phyloP scores from a whole-genome alignment of 495 filamentous ascomycete species.

The Gamarada debralockiae region DNA sequence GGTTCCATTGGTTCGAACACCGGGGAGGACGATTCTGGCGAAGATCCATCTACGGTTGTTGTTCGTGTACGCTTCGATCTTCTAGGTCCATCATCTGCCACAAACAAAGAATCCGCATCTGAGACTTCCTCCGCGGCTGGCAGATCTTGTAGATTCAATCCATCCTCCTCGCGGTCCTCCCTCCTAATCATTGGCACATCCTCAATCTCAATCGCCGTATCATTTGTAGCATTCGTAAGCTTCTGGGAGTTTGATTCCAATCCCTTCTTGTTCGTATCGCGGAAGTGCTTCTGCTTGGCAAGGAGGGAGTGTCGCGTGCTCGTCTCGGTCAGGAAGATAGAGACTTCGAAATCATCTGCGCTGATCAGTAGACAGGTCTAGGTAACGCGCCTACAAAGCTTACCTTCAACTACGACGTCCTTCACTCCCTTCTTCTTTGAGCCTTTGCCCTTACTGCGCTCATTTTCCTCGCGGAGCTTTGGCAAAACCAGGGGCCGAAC shows the following conservation, averaged over 20 bases:
- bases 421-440: constrained; percentile 69
- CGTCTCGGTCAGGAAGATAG: constrained; percentile 86
- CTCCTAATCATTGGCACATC: constrained; percentile 31
- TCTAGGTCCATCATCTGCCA: constrained; percentile 23
- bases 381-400: neutral
- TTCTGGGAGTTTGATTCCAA: constrained; percentile 55
- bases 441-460: constrained; percentile 55
- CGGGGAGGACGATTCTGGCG: constrained; percentile 2
- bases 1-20: constrained; percentile 16
- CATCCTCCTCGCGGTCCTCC: constrained; percentile 36
- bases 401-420: constrained; percentile 82
- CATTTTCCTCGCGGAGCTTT: constrained; percentile 85
- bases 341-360: constrained; percentile 90
- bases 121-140: constrained; percentile 23
- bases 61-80: constrained; percentile 20
- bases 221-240: constrained; percentile 48
- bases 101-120: constrained; percentile 20
- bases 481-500: constrained; percentile 83
- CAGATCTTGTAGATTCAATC: constrained; percentile 38
- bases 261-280: constrained; percentile 43
- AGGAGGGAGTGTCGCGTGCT: constrained; percentile 85
- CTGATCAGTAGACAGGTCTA: constrained; percentile 18
- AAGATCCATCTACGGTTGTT: constrained; percentile 8
- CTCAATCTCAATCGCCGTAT: constrained; percentile 47
- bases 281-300: constrained; percentile 74